A percentile compares a stretch with the other conserved stretches of the same genome.
Conservation (phyloP, 1,139 yeast species). For the Candida sanyaensis region DNA sequence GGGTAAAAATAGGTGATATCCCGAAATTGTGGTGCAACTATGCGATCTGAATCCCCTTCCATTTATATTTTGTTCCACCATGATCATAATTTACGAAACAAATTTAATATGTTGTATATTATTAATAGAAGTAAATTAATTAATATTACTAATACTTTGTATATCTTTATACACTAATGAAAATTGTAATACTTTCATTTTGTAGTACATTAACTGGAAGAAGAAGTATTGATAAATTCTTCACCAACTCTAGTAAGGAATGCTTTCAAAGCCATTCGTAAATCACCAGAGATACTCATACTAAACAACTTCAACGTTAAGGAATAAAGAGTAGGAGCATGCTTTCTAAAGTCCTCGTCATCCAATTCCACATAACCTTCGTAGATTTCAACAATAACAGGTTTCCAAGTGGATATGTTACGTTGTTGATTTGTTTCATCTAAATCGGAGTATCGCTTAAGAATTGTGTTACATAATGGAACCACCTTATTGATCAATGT, state of each 20-base stretch:
- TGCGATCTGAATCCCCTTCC: too few relatives aligned
- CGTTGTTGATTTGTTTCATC: slow-evolving; percentile 79
- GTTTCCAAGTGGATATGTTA: slow-evolving; percentile 84
- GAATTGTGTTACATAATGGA: slow-evolving; percentile 70
- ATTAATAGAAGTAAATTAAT: too few relatives aligned
- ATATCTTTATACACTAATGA: neutral
- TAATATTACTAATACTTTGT: neutral
- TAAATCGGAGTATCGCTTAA: slow-evolving; percentile 67
- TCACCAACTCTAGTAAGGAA: slow-evolving; percentile 76
- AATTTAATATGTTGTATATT: too few relatives aligned
- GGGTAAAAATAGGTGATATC: neutral
- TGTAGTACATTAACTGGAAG: neutral
- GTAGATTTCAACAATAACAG: slow-evolving; percentile 83
- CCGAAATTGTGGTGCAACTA: too few relatives aligned
- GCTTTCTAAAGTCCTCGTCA: slow-evolving; percentile 66
- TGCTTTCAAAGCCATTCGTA: slow-evolving; percentile 65
- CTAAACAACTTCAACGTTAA: slow-evolving; percentile 67
- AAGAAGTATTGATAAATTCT: slow-evolving; percentile 33
- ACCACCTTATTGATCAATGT: slow-evolving; percentile 57
- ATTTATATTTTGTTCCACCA: too few relatives aligned
- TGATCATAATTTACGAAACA: too few relatives aligned
- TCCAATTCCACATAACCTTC: slow-evolving; percentile 81
- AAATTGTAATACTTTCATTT: neutral
- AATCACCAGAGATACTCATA: slow-evolving; percentile 68
- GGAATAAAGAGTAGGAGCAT: slow-evolving; percentile 68